These are phyloP conservation scores for Melampsora abietis-canadensis DNA, from an alignment of 1,284 basidiomycete genomes.

Conservation along the genomic window DNA sequence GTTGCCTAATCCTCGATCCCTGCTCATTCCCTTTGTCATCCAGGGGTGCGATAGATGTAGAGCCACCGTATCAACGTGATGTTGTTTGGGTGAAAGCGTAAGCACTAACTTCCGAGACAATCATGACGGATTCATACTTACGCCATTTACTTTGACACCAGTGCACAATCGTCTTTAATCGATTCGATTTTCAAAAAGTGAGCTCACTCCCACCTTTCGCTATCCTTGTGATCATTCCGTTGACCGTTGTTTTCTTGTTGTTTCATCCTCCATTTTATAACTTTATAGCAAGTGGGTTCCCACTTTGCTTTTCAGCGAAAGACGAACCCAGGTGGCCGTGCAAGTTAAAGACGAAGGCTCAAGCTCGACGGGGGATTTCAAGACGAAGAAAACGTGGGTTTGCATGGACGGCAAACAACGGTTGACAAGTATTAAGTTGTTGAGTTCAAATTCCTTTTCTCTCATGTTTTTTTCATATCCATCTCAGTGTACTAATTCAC, in stretches of 20 bases:
- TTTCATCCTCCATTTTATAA: too few species aligned
- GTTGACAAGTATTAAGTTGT: conserved; percentile 40
- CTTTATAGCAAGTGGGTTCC: conserved; percentile 41
- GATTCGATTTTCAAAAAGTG: conserved; percentile 44
- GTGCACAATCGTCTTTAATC: conserved; percentile 35
- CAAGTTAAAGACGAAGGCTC: neutral
- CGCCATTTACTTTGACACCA: neutral
- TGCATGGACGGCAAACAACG: conserved; percentile 44
- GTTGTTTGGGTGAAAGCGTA: conserved; percentile 38
- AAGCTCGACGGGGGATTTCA: neutral
- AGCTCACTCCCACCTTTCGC: neutral
- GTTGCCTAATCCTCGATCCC: neutral
- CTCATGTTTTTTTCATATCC: too few species aligned
- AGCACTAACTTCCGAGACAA: neutral
- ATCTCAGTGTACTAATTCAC: neutral
- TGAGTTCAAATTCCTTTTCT: neutral
- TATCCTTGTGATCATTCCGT: neutral
- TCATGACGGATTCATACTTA: neutral
- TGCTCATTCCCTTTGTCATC: neutral
- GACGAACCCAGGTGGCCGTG: neutral
- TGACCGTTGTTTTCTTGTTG: neutral
- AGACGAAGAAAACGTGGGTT: conserved; percentile 22
- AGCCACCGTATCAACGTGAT: conserved; percentile 41
- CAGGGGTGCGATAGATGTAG: conserved; percentile 24
- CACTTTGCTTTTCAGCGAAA: conserved; percentile 39